phyloP scores from a whole-genome alignment of 192 early-diverging fungal species.

The Coemansia asiatica region DNA sequence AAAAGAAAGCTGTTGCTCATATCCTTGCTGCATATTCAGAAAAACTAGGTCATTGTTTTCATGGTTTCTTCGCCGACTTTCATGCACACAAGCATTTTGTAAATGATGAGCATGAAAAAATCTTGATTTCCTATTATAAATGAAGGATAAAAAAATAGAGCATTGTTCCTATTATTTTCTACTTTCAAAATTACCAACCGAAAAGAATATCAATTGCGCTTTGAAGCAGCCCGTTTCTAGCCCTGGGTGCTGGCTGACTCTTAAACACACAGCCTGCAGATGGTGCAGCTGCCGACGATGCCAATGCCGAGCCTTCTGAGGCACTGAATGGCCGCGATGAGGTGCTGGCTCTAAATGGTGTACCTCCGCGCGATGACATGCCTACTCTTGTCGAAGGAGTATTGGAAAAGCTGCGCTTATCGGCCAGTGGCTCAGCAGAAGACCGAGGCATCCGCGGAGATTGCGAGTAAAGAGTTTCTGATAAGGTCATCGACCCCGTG shows the following conservation, averaged over 20 bases:
- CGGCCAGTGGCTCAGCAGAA: conserved; percentile 7
- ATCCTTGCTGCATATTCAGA: not conserved
- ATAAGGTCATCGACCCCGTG: conserved; percentile 16
- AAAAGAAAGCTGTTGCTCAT: not conserved
- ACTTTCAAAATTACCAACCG: conserved; percentile 25
- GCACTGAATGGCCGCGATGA: conserved; percentile 15
- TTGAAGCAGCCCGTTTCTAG: conserved; percentile 51
- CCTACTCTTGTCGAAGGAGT: not conserved
- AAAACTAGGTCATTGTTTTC: not conserved
- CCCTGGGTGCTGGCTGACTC: conserved; percentile 17
- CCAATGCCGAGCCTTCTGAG: not conserved
- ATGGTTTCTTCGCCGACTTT: too few species aligned
- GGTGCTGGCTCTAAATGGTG: conserved; percentile 31
- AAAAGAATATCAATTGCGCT: conserved; percentile 49
- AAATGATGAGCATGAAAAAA: too few species aligned
- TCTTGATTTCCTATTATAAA: too few species aligned
- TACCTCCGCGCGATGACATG: conserved; percentile 2
- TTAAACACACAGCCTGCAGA: conserved; percentile 20
- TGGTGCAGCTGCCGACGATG: not conserved
- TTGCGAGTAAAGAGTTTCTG: conserved; percentile 42
- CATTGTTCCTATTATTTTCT: not conserved
- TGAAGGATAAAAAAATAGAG: not conserved
- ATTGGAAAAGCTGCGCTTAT: conserved; percentile 1
- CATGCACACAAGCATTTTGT: too few species aligned
- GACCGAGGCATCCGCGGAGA: conserved; percentile 26